Evolutionary conservation across 148 eudicot species (phyloP).

Genomic region (Selenicereus undatus): DNA sequence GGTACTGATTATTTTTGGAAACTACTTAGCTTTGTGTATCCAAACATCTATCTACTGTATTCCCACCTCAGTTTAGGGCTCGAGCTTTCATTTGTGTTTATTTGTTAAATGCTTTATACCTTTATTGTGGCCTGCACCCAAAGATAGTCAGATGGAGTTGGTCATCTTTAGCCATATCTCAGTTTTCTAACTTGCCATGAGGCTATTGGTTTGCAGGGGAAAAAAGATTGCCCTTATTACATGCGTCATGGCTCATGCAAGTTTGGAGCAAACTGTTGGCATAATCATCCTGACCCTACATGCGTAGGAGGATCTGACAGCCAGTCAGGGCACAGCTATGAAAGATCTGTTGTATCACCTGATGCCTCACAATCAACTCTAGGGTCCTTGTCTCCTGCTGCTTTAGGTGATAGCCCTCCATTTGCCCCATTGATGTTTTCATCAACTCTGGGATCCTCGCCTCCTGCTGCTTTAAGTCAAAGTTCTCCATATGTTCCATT

Average conservation of each 20-base stretch:
- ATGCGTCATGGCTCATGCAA: constrained; percentile 85
- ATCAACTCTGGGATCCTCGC: constrained; percentile 47
- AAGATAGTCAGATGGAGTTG: too few relatives aligned
- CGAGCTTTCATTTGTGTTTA: background rate
- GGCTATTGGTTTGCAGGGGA: constrained; percentile 44
- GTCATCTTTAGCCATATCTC: background rate
- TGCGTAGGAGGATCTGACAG: constrained; percentile 35
- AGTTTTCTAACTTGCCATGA: background rate
- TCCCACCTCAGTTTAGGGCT: background rate
- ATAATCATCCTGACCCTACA: constrained; percentile 72
- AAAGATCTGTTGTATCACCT: constrained; percentile 36
- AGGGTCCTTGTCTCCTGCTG: constrained; percentile 51
- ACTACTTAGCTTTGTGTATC: background rate
- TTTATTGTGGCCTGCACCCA: background rate
- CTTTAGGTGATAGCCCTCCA: constrained; percentile 43
- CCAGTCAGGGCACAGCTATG: constrained; percentile 38
- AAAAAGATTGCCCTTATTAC: constrained; percentile 67
- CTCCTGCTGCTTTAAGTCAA: constrained; percentile 45
- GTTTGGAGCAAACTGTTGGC: constrained; percentile 63
- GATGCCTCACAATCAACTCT: constrained; percentile 35
- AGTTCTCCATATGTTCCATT: constrained; percentile 41
- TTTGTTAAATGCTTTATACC: background rate
- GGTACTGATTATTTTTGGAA: background rate
- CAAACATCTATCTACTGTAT: background rate
- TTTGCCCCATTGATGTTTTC: constrained; percentile 43